Conservation (phyloP, 768 basidiomycete genomes). For the Tricholoma hemisulphureum region DNA sequence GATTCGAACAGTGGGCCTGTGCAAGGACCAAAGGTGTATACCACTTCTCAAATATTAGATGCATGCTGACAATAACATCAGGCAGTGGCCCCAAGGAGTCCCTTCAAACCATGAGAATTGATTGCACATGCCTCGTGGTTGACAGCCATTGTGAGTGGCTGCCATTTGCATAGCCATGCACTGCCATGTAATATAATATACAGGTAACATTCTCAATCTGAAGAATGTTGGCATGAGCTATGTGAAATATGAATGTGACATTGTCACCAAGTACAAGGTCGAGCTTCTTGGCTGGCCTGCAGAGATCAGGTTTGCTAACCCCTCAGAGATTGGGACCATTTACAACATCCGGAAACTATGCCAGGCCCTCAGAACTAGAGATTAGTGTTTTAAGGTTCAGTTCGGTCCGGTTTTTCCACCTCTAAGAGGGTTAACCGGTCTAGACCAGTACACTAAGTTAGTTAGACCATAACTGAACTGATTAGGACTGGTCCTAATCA, state of each 20-base stretch:
- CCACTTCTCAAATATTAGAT: background rate
- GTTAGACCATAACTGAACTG: too few relatives aligned
- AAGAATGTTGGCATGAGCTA: constrained; percentile 1
- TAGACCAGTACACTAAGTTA: too few relatives aligned
- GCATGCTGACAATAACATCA: background rate
- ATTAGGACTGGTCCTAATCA: too few relatives aligned
- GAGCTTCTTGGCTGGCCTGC: background rate
- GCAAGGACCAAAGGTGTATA: background rate
- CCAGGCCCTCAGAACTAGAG: background rate
- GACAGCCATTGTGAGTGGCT: background rate
- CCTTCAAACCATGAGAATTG: background rate
- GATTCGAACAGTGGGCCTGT: background rate
- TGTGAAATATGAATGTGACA: background rate
- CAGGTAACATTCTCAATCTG: background rate
- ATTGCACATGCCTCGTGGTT: background rate
- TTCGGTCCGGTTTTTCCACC: too few relatives aligned
- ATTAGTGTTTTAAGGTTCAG: too few relatives aligned
- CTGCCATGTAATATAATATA: background rate
- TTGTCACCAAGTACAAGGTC: background rate
- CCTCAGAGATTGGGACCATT: background rate
- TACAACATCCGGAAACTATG: background rate
- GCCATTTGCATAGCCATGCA: background rate
- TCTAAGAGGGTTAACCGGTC: too few relatives aligned
- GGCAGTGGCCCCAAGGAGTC: background rate
- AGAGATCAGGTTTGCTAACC: background rate